Conservation (phyloP, 805 yeast species). For the Zygotorulaspora chibaensis region DNA sequence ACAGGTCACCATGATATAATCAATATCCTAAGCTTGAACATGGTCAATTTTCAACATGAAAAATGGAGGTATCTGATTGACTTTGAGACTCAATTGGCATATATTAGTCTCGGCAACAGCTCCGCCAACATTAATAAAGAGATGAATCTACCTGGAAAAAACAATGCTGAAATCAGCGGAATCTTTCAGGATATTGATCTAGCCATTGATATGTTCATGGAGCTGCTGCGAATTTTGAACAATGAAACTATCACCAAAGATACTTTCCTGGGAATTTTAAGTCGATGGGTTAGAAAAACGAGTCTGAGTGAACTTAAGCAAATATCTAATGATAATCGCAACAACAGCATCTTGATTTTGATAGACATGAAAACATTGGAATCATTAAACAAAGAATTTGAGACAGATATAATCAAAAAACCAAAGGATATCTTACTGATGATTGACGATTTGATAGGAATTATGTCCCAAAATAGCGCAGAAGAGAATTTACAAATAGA, state of each 20-base stretch:
- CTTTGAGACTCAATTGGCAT: constrained; percentile 37
- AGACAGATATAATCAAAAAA: constrained; percentile 41
- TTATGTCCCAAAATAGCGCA: constrained; percentile 13
- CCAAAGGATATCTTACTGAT: constrained; percentile 55
- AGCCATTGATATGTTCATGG: constrained; percentile 40
- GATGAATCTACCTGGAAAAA: constrained; percentile 8
- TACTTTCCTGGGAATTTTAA: constrained; percentile 49
- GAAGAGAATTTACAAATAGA: constrained; percentile 32
- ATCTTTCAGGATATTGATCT: constrained; percentile 43
- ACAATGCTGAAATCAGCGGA: constrained; percentile 1
- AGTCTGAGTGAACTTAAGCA: not conserved
- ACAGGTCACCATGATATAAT: constrained; percentile 28
- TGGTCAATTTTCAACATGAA: constrained; percentile 35
- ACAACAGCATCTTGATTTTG: constrained; percentile 51
- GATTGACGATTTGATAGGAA: constrained; percentile 40
- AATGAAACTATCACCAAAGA: constrained; percentile 41
- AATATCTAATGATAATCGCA: constrained; percentile 18
- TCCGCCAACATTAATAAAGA: constrained; percentile 4
- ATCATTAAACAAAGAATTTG: constrained; percentile 52
- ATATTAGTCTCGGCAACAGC: constrained; percentile 20
- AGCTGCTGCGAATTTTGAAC: constrained; percentile 47
- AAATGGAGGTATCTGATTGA: constrained; percentile 36
- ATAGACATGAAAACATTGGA: constrained; percentile 65
- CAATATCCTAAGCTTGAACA: constrained; percentile 28
- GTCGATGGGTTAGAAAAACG: constrained; percentile 50